Percentiles rank a stretch among this genome's conserved stretches.
Conservation (phyloP, 2,329 filamentous ascomycete genomes). For the Colletotrichum magnum region DNA sequence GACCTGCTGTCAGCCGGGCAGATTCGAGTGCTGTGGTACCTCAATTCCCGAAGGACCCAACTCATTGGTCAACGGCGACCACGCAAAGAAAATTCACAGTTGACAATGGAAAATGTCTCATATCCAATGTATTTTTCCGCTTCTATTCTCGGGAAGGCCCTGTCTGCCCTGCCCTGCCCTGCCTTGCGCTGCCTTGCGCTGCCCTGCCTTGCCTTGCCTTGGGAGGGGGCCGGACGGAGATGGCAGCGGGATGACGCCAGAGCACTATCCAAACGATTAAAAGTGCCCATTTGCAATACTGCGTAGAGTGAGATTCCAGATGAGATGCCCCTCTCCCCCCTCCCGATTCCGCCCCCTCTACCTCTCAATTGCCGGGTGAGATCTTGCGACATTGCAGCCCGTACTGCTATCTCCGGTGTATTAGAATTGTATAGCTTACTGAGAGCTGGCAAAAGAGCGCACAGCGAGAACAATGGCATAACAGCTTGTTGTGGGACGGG, state of each 20-base stretch:
- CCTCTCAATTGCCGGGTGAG: too few species aligned
- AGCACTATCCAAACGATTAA: constrained; percentile 22
- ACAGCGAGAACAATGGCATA: too few species aligned
- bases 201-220: neutral
- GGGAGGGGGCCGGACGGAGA: constrained; percentile 3
- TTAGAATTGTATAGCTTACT: too few species aligned
- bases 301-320: neutral
- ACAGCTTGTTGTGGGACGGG: neutral
- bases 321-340: neutral
- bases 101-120: constrained; percentile 27
- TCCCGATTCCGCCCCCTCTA: neutral
- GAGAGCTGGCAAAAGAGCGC: too few species aligned
- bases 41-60: constrained; percentile 24
- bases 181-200: too few species aligned
- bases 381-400: too few species aligned
- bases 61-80: constrained; percentile 11
- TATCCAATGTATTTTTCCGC: neutral
- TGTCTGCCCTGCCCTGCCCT: too few species aligned
- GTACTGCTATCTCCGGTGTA: too few species aligned
- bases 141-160: constrained; percentile 18
- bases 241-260: constrained; percentile 31
- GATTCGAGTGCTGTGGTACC: neutral
- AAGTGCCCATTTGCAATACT: neutral
- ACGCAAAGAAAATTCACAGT: constrained; percentile 18
- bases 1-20: neutral